Base-by-base conservation (phyloP, 225 moss, liverwort and hornwort species). In the Marchantia paleacea region DNA sequence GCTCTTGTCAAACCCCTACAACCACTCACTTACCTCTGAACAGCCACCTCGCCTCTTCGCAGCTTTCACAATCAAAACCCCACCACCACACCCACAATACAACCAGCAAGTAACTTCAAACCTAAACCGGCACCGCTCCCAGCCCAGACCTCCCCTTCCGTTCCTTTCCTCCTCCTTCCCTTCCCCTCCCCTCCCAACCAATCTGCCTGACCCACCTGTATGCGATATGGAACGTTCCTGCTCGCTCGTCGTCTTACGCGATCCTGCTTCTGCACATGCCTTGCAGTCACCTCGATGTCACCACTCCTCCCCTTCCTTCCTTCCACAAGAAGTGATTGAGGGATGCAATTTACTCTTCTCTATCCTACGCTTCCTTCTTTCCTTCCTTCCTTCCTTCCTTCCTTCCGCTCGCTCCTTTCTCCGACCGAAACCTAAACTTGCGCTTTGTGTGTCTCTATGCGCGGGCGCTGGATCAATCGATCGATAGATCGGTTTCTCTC, bases 351-450 rank as follows among this genome's bases (percentile, higher is more conserved):
- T 39, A 2, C 39, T 39, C 39, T 39, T 39, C 39, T 63, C 39
- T 39, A 39, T 39, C 39, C 39, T 39, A 39, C 39, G 39, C 39
- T 39, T 39, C 39, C 39, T 39, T 39, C 39, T 5, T 39, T 39
- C 39, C 5, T 39, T 39, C 39, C 39, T 39, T 39, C 39, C 39
- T 39, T 39, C 39, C 39, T 39, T 39, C 39, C 39, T 39, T 39
- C 39, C 39, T 39, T 39, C 39, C 39, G n/a, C 10, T 20, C 24
- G n/a, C 64, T n/a, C 64, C 3, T 19, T 64, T 3, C 22, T 64
- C n/a, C 64, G 22, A 64, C 64, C 64, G 39, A 75, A 52, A 75
- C 75, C 75, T 75, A 75, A 75, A 55, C 75, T 55, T 57, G 51
- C n/a, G 15, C 29, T 57, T 30, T 3, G 30, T 29, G 75, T 55